Evolutionary conservation across 1,284 basidiomycete species (phyloP).

Genomic region (Heterobasidion annosum): DNA sequence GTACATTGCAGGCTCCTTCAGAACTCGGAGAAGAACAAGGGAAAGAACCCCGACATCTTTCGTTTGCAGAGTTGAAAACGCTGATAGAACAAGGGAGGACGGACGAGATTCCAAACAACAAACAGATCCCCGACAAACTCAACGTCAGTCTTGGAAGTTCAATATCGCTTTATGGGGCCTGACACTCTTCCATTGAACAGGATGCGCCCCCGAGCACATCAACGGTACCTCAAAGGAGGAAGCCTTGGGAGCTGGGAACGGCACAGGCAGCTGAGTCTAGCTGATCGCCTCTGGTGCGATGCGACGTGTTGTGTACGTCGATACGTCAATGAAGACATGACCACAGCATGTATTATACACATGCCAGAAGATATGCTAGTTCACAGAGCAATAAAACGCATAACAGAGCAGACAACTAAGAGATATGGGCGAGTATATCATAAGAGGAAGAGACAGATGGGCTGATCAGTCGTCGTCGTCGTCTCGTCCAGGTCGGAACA

Average conservation of each 20-base stretch:
- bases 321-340: not conserved
- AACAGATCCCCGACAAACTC: conserved; percentile 49
- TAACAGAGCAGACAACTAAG: not conserved
- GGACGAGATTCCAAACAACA: conserved; percentile 72
- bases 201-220: conserved; percentile 46
- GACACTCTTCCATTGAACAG: conserved; percentile 20
- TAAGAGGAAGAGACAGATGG: not conserved
- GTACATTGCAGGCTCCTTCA: not conserved
- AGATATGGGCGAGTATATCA: not conserved
- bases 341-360: not conserved
- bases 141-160: conserved; percentile 35
- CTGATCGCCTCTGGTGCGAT: too few species aligned
- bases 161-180: not conserved
- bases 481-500: conserved; percentile 54
- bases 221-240: conserved; percentile 35
- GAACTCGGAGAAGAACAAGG: not conserved
- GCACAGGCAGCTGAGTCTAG: not conserved
- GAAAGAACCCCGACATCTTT: conserved; percentile 35
- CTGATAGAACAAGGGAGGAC: conserved; percentile 63
- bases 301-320: too few species aligned
- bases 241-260: conserved; percentile 48
- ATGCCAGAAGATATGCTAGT: not conserved
- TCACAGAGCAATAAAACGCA: not conserved
- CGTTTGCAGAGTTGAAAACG: conserved; percentile 57
- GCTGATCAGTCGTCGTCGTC: conserved; percentile 42